Percentiles rank a stretch among this genome's conserved stretches.
Evolutionary conservation across 2,329 filamentous ascomycete genomes (phyloP).

Genomic region (Botrytis deweyae): DNA sequence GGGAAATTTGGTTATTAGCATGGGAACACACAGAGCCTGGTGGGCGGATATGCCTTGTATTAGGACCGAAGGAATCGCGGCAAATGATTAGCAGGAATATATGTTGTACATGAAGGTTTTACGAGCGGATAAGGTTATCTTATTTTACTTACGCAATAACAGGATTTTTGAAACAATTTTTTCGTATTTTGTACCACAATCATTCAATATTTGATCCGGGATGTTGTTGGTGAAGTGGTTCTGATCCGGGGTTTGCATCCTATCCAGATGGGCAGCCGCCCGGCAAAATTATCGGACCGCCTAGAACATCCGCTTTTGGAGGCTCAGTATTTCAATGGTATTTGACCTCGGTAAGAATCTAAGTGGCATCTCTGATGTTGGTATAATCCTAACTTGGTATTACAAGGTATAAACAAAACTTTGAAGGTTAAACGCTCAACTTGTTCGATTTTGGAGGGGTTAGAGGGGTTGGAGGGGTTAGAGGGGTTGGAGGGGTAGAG

Average conservation of each 20-base stretch:
- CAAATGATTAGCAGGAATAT: background rate
- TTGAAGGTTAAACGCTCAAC: background rate
- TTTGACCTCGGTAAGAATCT: background rate
- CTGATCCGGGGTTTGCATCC: background rate
- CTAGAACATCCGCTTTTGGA: background rate
- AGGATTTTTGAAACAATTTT: background rate
- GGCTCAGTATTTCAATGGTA: background rate
- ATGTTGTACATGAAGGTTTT: background rate
- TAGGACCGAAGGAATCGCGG: background rate
- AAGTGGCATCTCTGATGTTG: background rate
- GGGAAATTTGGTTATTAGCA: background rate
- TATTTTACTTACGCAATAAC: background rate
- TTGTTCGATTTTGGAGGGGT: background rate
- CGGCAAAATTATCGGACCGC: background rate
- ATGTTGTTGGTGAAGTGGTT: conserved; percentile 12
- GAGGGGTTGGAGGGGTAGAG: background rate
- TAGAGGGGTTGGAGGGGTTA: background rate
- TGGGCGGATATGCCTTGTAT: background rate
- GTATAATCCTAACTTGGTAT: background rate
- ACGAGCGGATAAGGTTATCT: background rate
- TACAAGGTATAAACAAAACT: background rate
- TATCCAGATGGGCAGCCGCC: conserved; percentile 2
- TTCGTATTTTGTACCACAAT: background rate
- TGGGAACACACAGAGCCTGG: too few relatives aligned
- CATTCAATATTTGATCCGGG: background rate